A percentile compares a stretch with the other conserved stretches of the same genome.
These are phyloP conservation scores for Geotrichum citri-aurantii DNA, from an alignment of 1,139 yeast species.

Conservation along the genomic window DNA sequence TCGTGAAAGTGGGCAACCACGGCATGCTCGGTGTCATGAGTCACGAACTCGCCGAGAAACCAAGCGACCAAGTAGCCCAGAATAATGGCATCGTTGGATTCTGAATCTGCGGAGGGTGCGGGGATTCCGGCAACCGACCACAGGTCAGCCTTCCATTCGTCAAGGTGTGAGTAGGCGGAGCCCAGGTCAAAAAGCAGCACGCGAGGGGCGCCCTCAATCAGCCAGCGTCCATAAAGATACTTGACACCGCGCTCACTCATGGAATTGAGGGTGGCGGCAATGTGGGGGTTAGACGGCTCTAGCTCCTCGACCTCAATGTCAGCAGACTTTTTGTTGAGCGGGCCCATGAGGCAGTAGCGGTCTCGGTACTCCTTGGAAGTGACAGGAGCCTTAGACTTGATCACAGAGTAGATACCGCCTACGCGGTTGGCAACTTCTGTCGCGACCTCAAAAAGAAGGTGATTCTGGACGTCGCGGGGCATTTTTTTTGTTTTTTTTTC, in stretches of 20 bases:
- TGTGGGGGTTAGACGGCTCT: constrained; percentile 53
- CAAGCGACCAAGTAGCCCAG: constrained; percentile 93
- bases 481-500: no score
- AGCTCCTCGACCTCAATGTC: constrained; percentile 91
- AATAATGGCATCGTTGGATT: constrained; percentile 86
- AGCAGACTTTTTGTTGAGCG: constrained; percentile 73
- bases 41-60: constrained; percentile 91
- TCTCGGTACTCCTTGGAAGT: constrained; percentile 91
- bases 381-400: constrained; percentile 94
- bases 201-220: constrained; percentile 94
- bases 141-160: constrained; percentile 92
- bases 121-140: constrained; percentile 94
- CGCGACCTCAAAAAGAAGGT: constrained; percentile 86
- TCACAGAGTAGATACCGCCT: constrained; percentile 95
- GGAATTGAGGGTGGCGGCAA: constrained; percentile 47
- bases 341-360: constrained; percentile 83
- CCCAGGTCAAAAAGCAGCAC: constrained; percentile 82
- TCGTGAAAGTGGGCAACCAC: constrained; percentile 95
- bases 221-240: constrained; percentile 91
- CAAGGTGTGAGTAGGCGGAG: constrained; percentile 62
- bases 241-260: constrained; percentile 78
- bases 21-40: constrained; percentile 75
- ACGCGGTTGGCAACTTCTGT: constrained; percentile 97
- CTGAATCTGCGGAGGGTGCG: constrained; percentile 80
- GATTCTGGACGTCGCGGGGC: constrained; percentile 52